Conservation (phyloP, 2,329 filamentous ascomycete genomes). For the Talaromyces piceae region DNA sequence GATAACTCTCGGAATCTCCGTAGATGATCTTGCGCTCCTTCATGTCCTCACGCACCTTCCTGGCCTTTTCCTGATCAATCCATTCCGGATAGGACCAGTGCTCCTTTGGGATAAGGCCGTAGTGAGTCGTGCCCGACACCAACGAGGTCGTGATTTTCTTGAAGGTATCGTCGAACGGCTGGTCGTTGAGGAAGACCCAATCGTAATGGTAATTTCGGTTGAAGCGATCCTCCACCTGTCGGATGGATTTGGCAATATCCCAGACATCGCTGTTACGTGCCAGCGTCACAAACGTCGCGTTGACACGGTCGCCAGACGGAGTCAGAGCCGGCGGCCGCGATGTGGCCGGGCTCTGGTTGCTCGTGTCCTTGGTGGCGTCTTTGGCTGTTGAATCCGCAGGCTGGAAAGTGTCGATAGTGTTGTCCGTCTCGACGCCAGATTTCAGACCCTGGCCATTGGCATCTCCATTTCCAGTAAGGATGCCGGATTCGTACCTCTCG, state of each 20-base stretch:
- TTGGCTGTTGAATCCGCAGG: too few relatives aligned
- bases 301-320: constrained; percentile 60
- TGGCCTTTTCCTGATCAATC: constrained; percentile 92
- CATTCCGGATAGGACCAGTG: constrained; percentile 96
- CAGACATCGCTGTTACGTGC: constrained; percentile 90
- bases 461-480: too few relatives aligned
- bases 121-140: constrained; percentile 87
- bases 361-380: constrained; percentile 1
- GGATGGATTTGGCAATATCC: constrained; percentile 94
- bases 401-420: not conserved
- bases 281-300: constrained; percentile 94
- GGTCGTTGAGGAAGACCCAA: constrained; percentile 98
- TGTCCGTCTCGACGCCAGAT: not conserved
- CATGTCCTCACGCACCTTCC: constrained; percentile 90
- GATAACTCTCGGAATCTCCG: constrained; percentile 91
- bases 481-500: constrained; percentile 17
- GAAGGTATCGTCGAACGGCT: constrained; percentile 87
- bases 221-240: constrained; percentile 95
- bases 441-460: constrained; percentile 3
- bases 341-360: constrained; percentile 3
- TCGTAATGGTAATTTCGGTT: constrained; percentile 96
- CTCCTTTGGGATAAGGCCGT: constrained; percentile 79
- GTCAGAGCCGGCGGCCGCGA: constrained; percentile 10
- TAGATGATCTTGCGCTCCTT: constrained; percentile 93
- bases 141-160: constrained; percentile 83